These are phyloP conservation scores for Phaeosphaeria sp. DNA, from an alignment of 2,329 filamentous ascomycete genomes.

Conservation along the genomic window DNA sequence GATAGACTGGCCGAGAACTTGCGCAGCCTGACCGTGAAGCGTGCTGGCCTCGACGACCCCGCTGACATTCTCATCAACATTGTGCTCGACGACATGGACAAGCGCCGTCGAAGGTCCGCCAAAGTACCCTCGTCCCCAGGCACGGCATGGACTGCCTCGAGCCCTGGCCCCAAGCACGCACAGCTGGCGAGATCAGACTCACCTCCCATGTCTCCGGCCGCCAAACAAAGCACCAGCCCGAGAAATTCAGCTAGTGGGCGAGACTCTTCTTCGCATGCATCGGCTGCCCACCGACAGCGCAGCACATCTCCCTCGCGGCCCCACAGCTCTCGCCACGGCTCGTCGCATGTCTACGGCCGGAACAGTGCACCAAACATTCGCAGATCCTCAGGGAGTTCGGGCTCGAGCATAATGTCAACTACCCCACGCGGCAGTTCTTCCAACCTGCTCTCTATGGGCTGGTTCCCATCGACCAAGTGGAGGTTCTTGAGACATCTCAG, in stretches of 20 bases:
- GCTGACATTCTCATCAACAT: conserved; percentile 90
- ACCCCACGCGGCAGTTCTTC: conserved; percentile 72
- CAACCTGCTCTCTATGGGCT: conserved; percentile 74
- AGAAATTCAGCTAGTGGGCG: conserved; percentile 58
- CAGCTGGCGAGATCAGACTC: conserved; percentile 74
- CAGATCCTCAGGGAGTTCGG: conserved; percentile 91
- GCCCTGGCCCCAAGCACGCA: conserved; percentile 67
- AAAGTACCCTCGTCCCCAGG: conserved; percentile 84
- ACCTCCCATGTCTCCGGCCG: conserved; percentile 54
- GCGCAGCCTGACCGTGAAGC: conserved; percentile 85
- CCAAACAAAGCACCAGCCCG: conserved; percentile 58
- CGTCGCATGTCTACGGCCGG: conserved; percentile 68
- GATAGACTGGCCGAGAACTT: conserved; percentile 91
- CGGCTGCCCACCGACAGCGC: conserved; percentile 59
- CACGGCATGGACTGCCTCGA: conserved; percentile 69
- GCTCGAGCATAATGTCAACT: conserved; percentile 70
- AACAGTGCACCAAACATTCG: conserved; percentile 71
- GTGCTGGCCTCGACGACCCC: conserved; percentile 86
- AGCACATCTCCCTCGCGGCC: conserved; percentile 85
- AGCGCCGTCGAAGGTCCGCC: conserved; percentile 82
- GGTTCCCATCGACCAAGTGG: conserved; percentile 88
- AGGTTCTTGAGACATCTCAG: conserved; percentile 91
- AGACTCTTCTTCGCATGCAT: conserved; percentile 59
- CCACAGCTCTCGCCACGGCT: conserved; percentile 73
- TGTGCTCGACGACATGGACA: conserved; percentile 95